Conservation (phyloP, 192 early-diverging fungal genomes). For the Dissophora ornata region DNA sequence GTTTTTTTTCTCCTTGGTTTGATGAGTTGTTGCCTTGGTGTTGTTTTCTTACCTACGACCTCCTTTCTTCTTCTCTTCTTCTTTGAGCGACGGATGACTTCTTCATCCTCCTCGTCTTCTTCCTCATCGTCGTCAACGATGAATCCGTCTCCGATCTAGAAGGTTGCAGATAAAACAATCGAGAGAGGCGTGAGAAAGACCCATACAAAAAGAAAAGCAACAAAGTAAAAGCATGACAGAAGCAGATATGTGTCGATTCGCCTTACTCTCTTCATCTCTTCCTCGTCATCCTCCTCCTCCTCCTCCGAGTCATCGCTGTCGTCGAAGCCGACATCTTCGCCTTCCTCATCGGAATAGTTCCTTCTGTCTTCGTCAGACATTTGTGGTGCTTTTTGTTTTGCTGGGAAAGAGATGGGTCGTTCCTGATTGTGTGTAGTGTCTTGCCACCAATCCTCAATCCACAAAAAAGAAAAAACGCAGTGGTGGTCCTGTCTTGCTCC, state of each 20-base stretch:
- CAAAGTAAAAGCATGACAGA: too few relatives aligned
- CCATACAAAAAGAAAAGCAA: not conserved
- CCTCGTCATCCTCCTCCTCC: slow-evolving; percentile 64
- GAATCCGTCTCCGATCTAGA: slow-evolving; percentile 71
- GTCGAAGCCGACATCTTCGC: slow-evolving; percentile 68
- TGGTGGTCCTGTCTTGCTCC: too few relatives aligned
- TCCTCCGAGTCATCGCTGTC: slow-evolving; percentile 73
- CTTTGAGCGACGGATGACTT: slow-evolving; percentile 45
- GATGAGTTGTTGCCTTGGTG: too few relatives aligned
- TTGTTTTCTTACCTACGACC: slow-evolving; percentile 57
- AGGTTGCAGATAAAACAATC: too few relatives aligned
- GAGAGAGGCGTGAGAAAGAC: too few relatives aligned
- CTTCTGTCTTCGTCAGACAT: slow-evolving; percentile 61
- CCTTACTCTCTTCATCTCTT: slow-evolving; percentile 45
- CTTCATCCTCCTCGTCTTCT: slow-evolving; percentile 65
- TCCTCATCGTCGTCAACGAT: slow-evolving; percentile 82
- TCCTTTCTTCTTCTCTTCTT: slow-evolving; percentile 67
- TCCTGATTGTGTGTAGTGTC: too few relatives aligned
- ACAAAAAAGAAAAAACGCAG: too few relatives aligned
- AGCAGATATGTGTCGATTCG: too few relatives aligned
- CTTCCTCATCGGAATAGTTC: slow-evolving; percentile 65
- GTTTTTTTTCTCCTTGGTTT: too few relatives aligned
- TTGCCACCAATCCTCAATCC: too few relatives aligned
- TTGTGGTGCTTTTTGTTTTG: too few relatives aligned
- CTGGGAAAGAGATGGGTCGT: too few relatives aligned